These are phyloP conservation scores for Gentiana straminea DNA, from an alignment of 257 asterid species.

Conservation along the genomic window DNA sequence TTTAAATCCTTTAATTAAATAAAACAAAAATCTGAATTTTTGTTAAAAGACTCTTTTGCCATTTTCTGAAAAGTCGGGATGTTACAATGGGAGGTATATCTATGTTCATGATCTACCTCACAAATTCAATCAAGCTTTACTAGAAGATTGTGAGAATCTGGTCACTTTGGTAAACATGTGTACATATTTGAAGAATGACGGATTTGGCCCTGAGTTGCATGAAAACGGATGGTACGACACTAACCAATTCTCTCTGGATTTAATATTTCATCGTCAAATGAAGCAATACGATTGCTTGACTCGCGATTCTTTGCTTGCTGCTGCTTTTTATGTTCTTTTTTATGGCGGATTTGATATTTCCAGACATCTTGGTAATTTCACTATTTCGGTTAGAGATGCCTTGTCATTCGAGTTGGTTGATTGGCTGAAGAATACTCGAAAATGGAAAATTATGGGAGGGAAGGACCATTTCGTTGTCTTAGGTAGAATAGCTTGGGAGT, in stretches of 20 bases:
- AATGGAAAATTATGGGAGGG: constrained; percentile 54
- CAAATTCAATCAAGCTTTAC: constrained; percentile 32
- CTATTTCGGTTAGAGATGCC: constrained; percentile 32
- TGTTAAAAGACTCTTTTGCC: no score
- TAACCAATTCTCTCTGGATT: constrained; percentile 49
- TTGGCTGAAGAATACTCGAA: constrained; percentile 43
- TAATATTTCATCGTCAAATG: constrained; percentile 35
- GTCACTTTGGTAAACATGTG: constrained; percentile 59
- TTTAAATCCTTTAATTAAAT: no score
- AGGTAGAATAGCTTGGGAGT: constrained; percentile 76
- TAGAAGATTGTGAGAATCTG: constrained; percentile 35
- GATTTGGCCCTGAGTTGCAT: constrained; percentile 34
- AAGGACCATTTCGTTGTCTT: constrained; percentile 69
- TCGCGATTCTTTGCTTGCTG: constrained; percentile 32
- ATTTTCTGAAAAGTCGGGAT: no score
- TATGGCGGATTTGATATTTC: constrained; percentile 74
- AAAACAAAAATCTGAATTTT: no score
- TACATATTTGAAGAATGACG: constrained; percentile 34
- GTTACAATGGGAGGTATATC: constrained; percentile 9
- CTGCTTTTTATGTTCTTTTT: constrained; percentile 54
- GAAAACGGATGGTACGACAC: constrained; percentile 51
- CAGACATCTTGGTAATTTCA: constrained; percentile 45
- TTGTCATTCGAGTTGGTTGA: constrained; percentile 35
- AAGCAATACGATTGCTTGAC: constrained; percentile 40
- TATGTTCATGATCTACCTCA: constrained; percentile 58